These are phyloP conservation scores for Malassezia japonica DNA, from an alignment of 1,284 basidiomycete genomes.

Conservation along the genomic window DNA sequence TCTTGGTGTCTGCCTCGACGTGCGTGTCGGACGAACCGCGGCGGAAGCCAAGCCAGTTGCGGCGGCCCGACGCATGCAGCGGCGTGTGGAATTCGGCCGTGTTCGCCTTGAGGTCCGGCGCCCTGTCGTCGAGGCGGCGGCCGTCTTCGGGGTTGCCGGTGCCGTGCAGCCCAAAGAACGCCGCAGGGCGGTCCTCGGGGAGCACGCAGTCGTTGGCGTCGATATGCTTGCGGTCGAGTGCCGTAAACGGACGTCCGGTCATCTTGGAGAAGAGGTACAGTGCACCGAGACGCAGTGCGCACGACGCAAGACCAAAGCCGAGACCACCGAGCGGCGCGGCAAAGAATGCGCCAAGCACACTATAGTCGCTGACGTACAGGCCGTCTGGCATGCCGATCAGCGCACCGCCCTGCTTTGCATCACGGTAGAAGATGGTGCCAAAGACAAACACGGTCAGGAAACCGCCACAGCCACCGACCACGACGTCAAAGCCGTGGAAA, in stretches of 20 bases:
- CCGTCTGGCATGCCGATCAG: constrained; percentile 42
- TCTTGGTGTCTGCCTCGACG: too few relatives aligned
- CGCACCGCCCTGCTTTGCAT: constrained; percentile 27
- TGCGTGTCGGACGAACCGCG: too few relatives aligned
- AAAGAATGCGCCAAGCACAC: constrained; percentile 45
- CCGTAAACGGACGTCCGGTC: constrained; percentile 23
- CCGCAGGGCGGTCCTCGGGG: constrained; percentile 33
- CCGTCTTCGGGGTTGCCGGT: constrained; percentile 34
- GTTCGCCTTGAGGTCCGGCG: background rate
- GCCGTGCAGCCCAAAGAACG: constrained; percentile 24
- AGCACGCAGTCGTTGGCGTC: constrained; percentile 27
- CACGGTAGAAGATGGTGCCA: constrained; percentile 40
- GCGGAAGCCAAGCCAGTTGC: too few relatives aligned
- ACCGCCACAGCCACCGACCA: constrained; percentile 46
- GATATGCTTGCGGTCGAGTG: constrained; percentile 27
- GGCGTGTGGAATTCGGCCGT: constrained; percentile 1
- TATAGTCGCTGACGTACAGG: constrained; percentile 42
- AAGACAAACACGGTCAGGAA: constrained; percentile 48
- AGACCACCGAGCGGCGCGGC: constrained; percentile 42
- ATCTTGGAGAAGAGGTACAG: constrained; percentile 22
- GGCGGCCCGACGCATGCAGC: background rate
- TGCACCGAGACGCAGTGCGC: constrained; percentile 17
- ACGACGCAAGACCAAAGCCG: constrained; percentile 31
- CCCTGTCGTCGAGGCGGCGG: constrained; percentile 1
- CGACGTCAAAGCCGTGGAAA: constrained; percentile 42